phyloP scores from a whole-genome alignment of 1,139 yeast genomes.

The Pichiaceae sp. region DNA sequence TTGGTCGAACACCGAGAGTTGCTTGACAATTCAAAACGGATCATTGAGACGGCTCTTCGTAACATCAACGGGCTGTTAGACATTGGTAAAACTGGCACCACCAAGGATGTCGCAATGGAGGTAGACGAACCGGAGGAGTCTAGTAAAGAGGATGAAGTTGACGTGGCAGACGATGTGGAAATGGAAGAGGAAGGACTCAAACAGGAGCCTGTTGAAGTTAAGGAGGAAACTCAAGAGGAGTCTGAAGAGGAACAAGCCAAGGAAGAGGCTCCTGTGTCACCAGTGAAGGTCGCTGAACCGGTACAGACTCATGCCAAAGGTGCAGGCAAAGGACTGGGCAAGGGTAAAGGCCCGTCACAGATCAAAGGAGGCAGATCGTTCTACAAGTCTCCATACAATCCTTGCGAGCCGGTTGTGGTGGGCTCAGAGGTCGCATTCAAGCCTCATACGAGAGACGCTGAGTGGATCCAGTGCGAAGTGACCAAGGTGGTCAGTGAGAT shows the following conservation, averaged over 20 bases:
- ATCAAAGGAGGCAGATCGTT: constrained; percentile 20
- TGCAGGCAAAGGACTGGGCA: neutral
- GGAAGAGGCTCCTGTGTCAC: neutral
- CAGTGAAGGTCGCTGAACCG: no score
- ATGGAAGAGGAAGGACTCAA: neutral
- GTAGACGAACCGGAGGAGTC: neutral
- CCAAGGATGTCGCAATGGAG: neutral
- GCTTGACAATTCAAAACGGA: constrained; percentile 46
- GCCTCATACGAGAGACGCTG: constrained; percentile 52
- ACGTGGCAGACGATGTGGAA: neutral
- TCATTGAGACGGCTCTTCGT: constrained; percentile 26
- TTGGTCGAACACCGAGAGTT: constrained; percentile 47
- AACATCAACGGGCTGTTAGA: constrained; percentile 21
- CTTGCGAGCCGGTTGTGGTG: constrained; percentile 50
- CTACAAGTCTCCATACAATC: constrained; percentile 33
- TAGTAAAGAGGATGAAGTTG: neutral
- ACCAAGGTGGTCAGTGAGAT: constrained; percentile 61
- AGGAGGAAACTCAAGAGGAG: neutral
- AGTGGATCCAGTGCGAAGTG: constrained; percentile 97
- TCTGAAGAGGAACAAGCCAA: neutral
- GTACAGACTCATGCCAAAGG: no score
- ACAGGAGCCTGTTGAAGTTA: neutral
- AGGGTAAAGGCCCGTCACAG: neutral
- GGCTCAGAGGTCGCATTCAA: constrained; percentile 89
- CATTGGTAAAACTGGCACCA: constrained; percentile 2